Evolutionary conservation across 139 green algal genomes (phyloP), one percentile per base, ranked within the genome.

Genomic region (Klebsormidium nitens): DNA sequence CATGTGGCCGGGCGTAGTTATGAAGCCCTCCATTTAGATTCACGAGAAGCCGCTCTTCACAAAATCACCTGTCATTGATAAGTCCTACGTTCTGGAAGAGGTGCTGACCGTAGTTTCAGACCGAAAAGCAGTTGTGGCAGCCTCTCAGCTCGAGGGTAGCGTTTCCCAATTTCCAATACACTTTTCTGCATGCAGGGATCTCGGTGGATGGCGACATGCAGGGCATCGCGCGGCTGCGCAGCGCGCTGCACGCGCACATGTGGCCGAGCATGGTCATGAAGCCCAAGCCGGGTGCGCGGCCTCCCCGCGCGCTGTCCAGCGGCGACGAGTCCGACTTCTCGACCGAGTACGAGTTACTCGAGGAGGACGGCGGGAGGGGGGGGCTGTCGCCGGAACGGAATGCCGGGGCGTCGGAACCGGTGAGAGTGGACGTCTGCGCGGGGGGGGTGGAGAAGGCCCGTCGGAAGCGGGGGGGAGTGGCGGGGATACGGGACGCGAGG

Each of bases 201-300:
- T n/a, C n/a, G n/a, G n/a, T 59, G 6, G 37, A 34, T 5, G 61
- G 31, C 1, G 47, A 74, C 11, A 59, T 34, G 55, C 39, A 78
- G 11, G 63, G 63, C 6, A 19, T 74, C 5, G 39, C 19, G 19
- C 23, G 62, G 19, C 47, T 74, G 32, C 50, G 55, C 28, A 32
- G 17, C 1, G 70, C 62, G 31, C 48, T 75, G 39, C 32, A 28
- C 3, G 70, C 63, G 23, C 70, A 74, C 36, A 58, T 74, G 36
- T 74, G 70, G 47, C 71, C 29, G 26, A 36, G 44, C 17, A 36
- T 69, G 1, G 17, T 17, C 23, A 28, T 79, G 29, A 72, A 61
- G 59, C 35, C 60, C n/a, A n/a, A 31, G 35, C 29, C 34, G 55
- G 55, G 55, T 36, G 55, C 8, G 8, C 29, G 8, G 8, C 32